Conservation (phyloP, 1,139 yeast genomes). For the Kodamaea arcana region DNA sequence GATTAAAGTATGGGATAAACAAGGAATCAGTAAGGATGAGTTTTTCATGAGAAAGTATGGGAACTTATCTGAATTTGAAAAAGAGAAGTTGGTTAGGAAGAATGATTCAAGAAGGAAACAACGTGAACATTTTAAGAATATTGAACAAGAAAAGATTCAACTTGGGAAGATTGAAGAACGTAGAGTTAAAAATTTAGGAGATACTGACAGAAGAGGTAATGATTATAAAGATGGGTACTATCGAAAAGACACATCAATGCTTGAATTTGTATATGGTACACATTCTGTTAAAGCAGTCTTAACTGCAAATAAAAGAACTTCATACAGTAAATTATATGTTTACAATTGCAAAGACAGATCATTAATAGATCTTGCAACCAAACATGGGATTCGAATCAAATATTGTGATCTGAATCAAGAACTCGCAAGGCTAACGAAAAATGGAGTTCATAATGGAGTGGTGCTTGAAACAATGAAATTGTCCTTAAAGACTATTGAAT, state of each 20-base stretch:
- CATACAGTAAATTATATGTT: constrained; percentile 48
- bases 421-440: constrained; percentile 56
- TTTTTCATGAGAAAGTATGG: constrained; percentile 40
- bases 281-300: constrained; percentile 74
- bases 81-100: constrained; percentile 29
- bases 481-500: constrained; percentile 37
- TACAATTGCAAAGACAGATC: constrained; percentile 37
- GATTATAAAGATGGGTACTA: not conserved
- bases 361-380: constrained; percentile 43
- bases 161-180: constrained; percentile 6
- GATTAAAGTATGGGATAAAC: constrained; percentile 37
- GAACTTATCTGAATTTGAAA: constrained; percentile 25
- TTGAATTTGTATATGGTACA: constrained; percentile 74
- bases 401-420: constrained; percentile 49
- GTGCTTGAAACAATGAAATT: constrained; percentile 67
- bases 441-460: constrained; percentile 80
- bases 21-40: constrained; percentile 36
- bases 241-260: constrained; percentile 35
- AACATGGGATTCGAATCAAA: constrained; percentile 40
- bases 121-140: constrained; percentile 8
- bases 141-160: constrained; percentile 11
- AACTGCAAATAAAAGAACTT: constrained; percentile 49
- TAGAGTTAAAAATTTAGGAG: constrained; percentile 8
- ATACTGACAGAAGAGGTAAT: not conserved
- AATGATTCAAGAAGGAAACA: constrained; percentile 31